Percentiles rank a stretch among this genome's conserved stretches.
phyloP scores from a whole-genome alignment of 345 rosid genomes.

The Aethionema arabicum region DNA sequence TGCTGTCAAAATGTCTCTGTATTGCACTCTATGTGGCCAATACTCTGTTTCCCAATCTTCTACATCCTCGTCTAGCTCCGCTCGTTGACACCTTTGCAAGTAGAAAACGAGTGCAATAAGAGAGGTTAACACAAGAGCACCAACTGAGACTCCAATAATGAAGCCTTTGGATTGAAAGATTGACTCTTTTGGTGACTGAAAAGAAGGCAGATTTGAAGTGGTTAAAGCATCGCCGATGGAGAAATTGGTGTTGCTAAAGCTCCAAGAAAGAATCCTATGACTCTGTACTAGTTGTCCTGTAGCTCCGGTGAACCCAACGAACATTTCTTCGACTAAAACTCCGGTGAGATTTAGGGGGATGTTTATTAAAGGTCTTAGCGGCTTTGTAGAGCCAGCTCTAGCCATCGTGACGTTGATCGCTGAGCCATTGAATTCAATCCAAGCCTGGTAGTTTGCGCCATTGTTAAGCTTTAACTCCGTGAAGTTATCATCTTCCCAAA shows the following conservation, averaged over 20 bases:
- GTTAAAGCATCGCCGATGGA: constrained; percentile 52
- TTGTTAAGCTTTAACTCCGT: constrained; percentile 46
- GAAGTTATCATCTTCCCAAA: constrained; percentile 41
- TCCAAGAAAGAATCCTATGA: constrained; percentile 74
- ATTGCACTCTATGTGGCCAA: constrained; percentile 70
- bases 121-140: constrained; percentile 41
- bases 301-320: constrained; percentile 64
- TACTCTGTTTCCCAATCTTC: constrained; percentile 91
- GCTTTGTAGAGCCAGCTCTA: constrained; percentile 39
- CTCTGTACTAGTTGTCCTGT: constrained; percentile 54
- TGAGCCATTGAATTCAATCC: constrained; percentile 67
- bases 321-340: constrained; percentile 62
- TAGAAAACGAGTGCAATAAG: constrained; percentile 44
- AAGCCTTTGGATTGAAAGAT: constrained; percentile 45
- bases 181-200: constrained; percentile 46
- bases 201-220: constrained; percentile 62
- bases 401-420: constrained; percentile 43
- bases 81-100: constrained; percentile 32
- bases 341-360: constrained; percentile 45
- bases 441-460: constrained; percentile 75
- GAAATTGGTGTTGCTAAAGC: constrained; percentile 60
- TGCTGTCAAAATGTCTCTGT: constrained; percentile 51
- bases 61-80: constrained; percentile 46
- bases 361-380: constrained; percentile 47
- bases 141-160: constrained; percentile 49